Evolutionary conservation across 192 early-diverging fungal species (phyloP), one percentile per base, ranked within the genome.

Genomic region (Bifiguratus adelaidae): DNA sequence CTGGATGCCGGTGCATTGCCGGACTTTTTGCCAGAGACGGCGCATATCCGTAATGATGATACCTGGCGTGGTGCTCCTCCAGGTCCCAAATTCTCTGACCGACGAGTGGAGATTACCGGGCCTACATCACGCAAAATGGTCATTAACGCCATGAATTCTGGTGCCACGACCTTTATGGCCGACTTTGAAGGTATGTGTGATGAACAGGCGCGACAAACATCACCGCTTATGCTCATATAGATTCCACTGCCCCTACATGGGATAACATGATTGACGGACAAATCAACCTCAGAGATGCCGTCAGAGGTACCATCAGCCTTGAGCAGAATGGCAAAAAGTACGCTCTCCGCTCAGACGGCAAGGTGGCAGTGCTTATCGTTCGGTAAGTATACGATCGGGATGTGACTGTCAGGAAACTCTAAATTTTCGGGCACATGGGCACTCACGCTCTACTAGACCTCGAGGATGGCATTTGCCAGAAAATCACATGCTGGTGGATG

Each of bases 391-490:
- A 44, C 43, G 6, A 18, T 25, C 40, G 21, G 21, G 40, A 11
- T 0, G 12, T 41, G 21, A 24, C 21, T n/a, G n/a, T n/a, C n/a
- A n/a, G n/a, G n/a, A n/a, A n/a, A n/a, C n/a, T n/a, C n/a, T n/a
- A n/a, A n/a, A n/a, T n/a, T n/a, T n/a, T n/a, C n/a, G n/a, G n/a
- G n/a, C n/a, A n/a, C n/a, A n/a, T n/a, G n/a, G n/a, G n/a, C n/a
- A n/a, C n/a, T n/a, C n/a, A n/a, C n/a, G n/a, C n/a, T n/a, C n/a
- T n/a, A n/a, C n/a, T 44, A 86, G 87, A 20, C 92, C 95, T 53
- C 89, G 95, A 74, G 95, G 95, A 34, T 97, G 95, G 95, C 95
- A 98, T 67, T 78, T 98, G 80, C 89, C 88, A 61, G 95, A 98
- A 70, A 88, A 86, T 60, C 95, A 98, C 55, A 69, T 98, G 47